Percentiles rank a stretch among this genome's conserved stretches.
Conservation (phyloP, 305 asterid species). For the Stenogyne calaminthoides region DNA sequence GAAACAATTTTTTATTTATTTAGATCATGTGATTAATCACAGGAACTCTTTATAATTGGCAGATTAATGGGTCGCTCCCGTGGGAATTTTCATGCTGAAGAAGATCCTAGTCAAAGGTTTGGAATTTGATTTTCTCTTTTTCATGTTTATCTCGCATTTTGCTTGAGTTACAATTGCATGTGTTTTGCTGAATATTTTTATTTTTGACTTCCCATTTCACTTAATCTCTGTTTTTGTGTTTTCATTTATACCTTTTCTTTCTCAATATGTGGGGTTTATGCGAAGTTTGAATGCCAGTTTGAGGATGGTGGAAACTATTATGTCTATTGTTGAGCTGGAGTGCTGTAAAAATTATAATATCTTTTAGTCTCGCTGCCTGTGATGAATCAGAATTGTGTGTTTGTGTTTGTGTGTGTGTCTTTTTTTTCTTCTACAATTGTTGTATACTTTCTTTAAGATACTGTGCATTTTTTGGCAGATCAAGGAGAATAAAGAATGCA, state of each 20-base stretch:
- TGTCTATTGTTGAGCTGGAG: no score
- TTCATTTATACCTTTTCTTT: neutral
- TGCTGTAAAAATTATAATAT: neutral
- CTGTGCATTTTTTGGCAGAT: slow-evolving; percentile 48
- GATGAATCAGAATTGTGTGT: neutral
- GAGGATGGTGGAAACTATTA: no score
- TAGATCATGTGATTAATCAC: slow-evolving; percentile 18
- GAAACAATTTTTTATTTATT: neutral
- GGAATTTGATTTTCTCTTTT: neutral
- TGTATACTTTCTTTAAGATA: neutral
- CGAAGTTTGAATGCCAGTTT: no score
- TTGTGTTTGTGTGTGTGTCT: neutral
- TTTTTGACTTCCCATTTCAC: neutral
- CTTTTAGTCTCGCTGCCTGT: neutral
- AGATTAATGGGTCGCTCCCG: slow-evolving; percentile 85
- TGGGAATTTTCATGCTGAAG: slow-evolving; percentile 72
- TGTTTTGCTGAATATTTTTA: neutral
- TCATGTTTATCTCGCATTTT: slow-evolving; percentile 13
- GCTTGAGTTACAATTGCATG: slow-evolving; percentile 8
- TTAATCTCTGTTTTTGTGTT: neutral
- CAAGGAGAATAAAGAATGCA: slow-evolving; percentile 83
- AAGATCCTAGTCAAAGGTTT: slow-evolving; percentile 80
- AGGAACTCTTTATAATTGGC: slow-evolving; percentile 22
- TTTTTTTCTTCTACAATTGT: neutral
- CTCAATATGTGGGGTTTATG: neutral